Evolutionary conservation across 306 rosid species (phyloP), one percentile per base, ranked within the genome.

Genomic region (Geum urbanum): DNA sequence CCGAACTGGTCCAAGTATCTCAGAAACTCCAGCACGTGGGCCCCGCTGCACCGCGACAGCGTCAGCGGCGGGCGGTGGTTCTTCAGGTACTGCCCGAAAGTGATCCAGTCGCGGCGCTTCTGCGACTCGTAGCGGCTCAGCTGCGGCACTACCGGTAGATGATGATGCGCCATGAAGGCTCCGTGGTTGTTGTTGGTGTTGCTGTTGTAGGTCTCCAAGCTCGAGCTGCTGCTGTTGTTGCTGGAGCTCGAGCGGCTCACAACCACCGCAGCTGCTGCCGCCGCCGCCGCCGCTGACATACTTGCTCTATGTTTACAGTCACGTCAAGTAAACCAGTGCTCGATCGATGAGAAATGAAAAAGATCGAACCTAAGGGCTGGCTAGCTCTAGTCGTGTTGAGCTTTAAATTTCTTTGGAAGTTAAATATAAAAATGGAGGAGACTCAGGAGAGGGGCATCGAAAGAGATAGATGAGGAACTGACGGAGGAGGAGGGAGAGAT

Each of bases 51-150:
- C 58, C 89, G 87, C 0, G 92, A 83, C 0, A 92, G 88, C 13
- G 83, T 57, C 15, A 92, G 74, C 1, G 98, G 92, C 0, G 98
- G 98, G 59, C 92, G 84, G 58, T 89, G 98, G 69, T 92, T 92
- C 77, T 84, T 90, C 39, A 92, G 76, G 74, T 92, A 92, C 77
- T 92, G 98, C 24, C 95, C 96, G 66, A 92, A 92, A 9, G 98
- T 87, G 86, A 83, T 88, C 96, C 96, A 90, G 81, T 89, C 96
- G 12, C 96, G 80, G 66, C 90, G 79, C 85, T 92, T 89, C 66
- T 89, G 98, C 3, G 96, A 88, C 75, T 92, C 96, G 49, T 89
- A 89, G 18, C 92, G 78, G 72, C 91, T 92, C 44, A 84, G 82
- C 40, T 55, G 44, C 5, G 79, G 71, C n/a, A 43, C 13, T 43